Evolutionary conservation across 768 basidiomycete genomes (phyloP).

Genomic region (Suillus clintonianus): DNA sequence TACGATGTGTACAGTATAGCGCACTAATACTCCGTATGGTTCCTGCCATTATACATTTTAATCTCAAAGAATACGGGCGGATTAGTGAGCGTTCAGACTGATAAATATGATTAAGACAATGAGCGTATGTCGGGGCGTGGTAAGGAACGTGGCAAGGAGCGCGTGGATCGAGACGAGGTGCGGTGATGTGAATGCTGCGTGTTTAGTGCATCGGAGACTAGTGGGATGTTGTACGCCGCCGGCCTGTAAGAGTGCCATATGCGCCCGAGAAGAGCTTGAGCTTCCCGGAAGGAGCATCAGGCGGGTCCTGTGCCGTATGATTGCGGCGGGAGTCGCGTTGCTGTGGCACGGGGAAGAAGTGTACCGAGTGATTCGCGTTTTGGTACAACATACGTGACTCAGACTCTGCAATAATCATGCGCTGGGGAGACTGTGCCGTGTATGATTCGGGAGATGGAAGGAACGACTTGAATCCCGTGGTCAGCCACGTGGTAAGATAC

Average conservation of each 20-base stretch:
- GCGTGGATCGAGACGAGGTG: neutral
- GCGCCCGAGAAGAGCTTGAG: constrained; percentile 30
- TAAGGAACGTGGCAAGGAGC: neutral
- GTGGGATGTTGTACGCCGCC: constrained; percentile 14
- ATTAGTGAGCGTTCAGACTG: neutral
- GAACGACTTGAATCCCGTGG: neutral
- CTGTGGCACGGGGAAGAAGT: constrained; percentile 14
- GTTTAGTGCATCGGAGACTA: neutral
- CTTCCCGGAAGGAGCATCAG: constrained; percentile 14
- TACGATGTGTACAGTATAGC: neutral
- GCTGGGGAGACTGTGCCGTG: constrained; percentile 10
- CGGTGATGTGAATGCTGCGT: neutral
- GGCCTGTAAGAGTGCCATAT: constrained; percentile 19
- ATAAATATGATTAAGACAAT: neutral
- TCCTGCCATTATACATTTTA: neutral
- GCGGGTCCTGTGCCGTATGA: constrained; percentile 1
- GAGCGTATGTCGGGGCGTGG: neutral
- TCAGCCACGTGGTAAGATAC: constrained; percentile 5
- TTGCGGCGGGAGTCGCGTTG: constrained; percentile 11
- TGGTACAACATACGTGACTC: constrained; percentile 17
- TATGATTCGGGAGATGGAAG: constrained; percentile 13
- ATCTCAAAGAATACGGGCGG: neutral
- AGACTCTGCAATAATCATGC: constrained; percentile 9
- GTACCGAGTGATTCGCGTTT: constrained; percentile 17
- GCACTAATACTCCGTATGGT: neutral